Evolutionary conservation across 495 filamentous ascomycete species (phyloP), one percentile per base, ranked within the genome.

Genomic region (Polyplosphaeria fusca): DNA sequence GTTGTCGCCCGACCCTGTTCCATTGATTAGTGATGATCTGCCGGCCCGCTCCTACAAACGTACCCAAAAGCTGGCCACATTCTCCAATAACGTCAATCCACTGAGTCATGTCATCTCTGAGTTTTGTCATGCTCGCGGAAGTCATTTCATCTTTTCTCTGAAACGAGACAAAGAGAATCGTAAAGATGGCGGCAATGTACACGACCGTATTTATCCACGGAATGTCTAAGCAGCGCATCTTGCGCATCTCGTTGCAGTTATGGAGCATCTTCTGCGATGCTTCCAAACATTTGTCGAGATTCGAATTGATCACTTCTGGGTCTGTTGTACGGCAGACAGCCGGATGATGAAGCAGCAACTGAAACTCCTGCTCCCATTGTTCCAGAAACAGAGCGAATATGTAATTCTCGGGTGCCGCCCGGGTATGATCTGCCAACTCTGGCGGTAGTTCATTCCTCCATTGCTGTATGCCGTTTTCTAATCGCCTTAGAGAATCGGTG

Each of bases 131-230:
- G 47, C 86, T 82, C 11, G 67, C 67, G 2, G 70, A 47, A 2
- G 75, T 81, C 5, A 81, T 79, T n/a, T 79, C 73, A 56, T 79
- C 76, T 39, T 80, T 76, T 53, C 84, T 76, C 58, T 89, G 79
- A 75, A 79, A 87, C 48, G 85, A 76, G 0, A 80, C 84, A 56
- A 87, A 89, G 1, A 92, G 68, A 3, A 79, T 82, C 2, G 86
- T 88, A 48, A 87, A 83, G 41, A 89, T 83, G 4, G 86, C 86
- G 26, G 86, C 80, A 5, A 90, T 75, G 65, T 88, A 89, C 19
- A 87, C 77, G 0, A 86, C 82, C 44, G 77, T 70, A 52, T 82
- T 83, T 55, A 87, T 85, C 86, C 86, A 91, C n/a, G 87, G 88
- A 12, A 84, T 87, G 60, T 92, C 88, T n/a, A 90, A 70, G 55